Base-by-base conservation (phyloP, 345 rosid genomes). In the Eucalyptus curtisii region DNA sequence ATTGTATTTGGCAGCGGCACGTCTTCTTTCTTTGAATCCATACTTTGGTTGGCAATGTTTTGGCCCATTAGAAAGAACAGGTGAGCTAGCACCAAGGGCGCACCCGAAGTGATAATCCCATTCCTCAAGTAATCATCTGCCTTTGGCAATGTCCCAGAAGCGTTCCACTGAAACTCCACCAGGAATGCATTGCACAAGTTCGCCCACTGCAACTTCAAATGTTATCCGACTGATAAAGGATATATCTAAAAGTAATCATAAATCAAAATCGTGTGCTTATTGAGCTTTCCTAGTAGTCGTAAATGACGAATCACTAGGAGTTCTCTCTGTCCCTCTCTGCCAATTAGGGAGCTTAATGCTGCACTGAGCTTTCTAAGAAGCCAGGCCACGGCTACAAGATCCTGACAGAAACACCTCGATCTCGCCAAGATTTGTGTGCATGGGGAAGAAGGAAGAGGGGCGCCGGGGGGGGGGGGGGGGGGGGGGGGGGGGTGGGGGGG, bases 1-100 rank as follows among this genome's bases (percentile, higher is more conserved):
- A 94, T 80, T 45, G 93, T 88, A 86, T 55, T 44, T 3, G 95
- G 95, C 57, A 55, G n/a, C 22, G 7, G 37, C n/a, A 17, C 61
- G 19, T 59, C 89, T 31, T 80, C 89, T 71, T 90, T 87, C 52
- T 86, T 16, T 20, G 27, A 49, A 16, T 90, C 55, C 31, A 30
- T 30, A 48, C 86, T 82, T 84, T 84, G 66, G 19, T 55, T n/a
- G 49, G 22, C 22, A 19, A 90, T 37, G 4, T 86, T 86, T 37
- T 85, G 71, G 37, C 80, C 59, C 13, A 80, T 14, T 10, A n/a
- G 40, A 13, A 88, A 66, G 42, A 86, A 88, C 13, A 76, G 13
- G 50, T 55, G 82, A 48, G 86, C 33, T 25, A 86, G 50, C 8
- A 89, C 85, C 49, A 84, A 22, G 37, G 89, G 87, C 27, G 57